Conservation (phyloP, 805 yeast genomes). For the Starmerella cellae region DNA sequence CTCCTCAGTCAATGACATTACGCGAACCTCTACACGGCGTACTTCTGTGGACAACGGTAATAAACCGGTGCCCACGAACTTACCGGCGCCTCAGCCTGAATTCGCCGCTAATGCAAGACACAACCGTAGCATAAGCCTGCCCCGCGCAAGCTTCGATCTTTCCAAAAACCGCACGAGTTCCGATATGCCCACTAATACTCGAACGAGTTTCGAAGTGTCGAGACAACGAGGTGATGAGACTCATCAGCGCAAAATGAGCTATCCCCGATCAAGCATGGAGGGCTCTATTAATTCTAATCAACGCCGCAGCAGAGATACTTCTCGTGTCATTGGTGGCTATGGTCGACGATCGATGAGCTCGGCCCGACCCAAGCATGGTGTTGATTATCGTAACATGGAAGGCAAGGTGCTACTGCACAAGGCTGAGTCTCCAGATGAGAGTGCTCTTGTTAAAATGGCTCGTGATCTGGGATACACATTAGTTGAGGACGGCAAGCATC, state of each 20-base stretch:
- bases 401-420: conserved; percentile 39
- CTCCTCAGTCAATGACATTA: not conserved
- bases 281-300: not conserved
- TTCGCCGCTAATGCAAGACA: not conserved
- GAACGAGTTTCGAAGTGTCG: not conserved
- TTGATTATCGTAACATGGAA: conserved; percentile 22
- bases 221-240: not conserved
- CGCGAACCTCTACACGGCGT: too few relatives aligned
- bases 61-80: too few relatives aligned
- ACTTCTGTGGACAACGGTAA: too few relatives aligned
- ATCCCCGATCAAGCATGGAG: not conserved
- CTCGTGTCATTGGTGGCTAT: conserved; percentile 1
- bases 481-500: conserved; percentile 39
- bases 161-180: not conserved
- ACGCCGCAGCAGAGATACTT: not conserved
- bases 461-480: conserved; percentile 59
- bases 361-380: conserved; percentile 8
- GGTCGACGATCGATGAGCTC: conserved; percentile 4
- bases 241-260: not conserved
- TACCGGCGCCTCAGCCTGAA: not conserved
- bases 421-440: conserved; percentile 77
- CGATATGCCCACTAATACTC: too few relatives aligned
- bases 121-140: not conserved
- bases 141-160: not conserved
- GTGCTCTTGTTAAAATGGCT: conserved; percentile 65